Evolutionary conservation across 108 stramenopile genomes (phyloP).

Genomic region (Nitzschia inconspicua): DNA sequence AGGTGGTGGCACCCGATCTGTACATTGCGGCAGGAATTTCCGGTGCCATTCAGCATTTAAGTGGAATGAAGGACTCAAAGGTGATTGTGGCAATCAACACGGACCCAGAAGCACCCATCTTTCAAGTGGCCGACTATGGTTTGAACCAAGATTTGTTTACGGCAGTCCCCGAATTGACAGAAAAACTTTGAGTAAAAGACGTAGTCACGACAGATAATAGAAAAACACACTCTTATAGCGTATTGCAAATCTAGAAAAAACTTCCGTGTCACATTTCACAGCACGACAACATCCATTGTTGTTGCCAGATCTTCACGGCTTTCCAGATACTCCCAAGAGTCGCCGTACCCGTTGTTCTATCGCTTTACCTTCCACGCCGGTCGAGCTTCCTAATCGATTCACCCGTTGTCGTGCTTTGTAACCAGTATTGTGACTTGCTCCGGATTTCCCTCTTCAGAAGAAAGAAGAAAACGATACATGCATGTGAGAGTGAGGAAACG

Average conservation of each 20-base stretch:
- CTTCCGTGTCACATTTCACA: too few species aligned
- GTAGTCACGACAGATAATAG: constrained; percentile 1
- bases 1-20: constrained; percentile 95
- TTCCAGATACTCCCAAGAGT: constrained; percentile 40
- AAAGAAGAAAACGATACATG: constrained; percentile 4
- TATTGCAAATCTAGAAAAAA: not conserved
- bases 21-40: constrained; percentile 97
- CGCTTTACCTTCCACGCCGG: constrained; percentile 52
- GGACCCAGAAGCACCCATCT: constrained; percentile 99
- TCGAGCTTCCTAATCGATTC: constrained; percentile 58
- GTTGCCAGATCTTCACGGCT: not conserved
- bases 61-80: constrained; percentile 99
- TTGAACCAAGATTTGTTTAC: constrained; percentile 94
- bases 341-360: constrained; percentile 68
- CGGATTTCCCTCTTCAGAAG: constrained; percentile 24
- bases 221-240: not conserved
- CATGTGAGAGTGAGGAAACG: not conserved
- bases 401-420: constrained; percentile 57
- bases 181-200: constrained; percentile 55
- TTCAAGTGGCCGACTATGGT: constrained; percentile 98
- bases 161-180: constrained; percentile 95
- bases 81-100: constrained; percentile 99
- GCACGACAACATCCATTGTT: too few species aligned
- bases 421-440: constrained; percentile 75
- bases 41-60: constrained; percentile 99